These are phyloP conservation scores for Aspergillus sp. DNA, from an alignment of 2,329 filamentous ascomycete species.

Conservation along the genomic window DNA sequence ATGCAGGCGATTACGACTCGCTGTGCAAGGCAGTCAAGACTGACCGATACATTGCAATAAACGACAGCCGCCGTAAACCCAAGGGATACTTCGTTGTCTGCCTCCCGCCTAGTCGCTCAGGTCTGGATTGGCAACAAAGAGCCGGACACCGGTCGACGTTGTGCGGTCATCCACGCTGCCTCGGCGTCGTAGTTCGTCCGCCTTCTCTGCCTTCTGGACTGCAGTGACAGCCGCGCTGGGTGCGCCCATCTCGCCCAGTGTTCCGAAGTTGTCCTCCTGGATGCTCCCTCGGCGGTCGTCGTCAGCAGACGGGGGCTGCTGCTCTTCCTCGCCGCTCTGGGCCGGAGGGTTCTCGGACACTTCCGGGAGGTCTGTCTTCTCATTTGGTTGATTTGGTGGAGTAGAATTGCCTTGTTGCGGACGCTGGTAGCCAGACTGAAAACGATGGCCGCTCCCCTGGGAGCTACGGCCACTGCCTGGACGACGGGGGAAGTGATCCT, in stretches of 20 bases:
- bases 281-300: slow-evolving; percentile 23
- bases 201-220: slow-evolving; percentile 30
- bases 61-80: no score
- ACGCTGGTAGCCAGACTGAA: slow-evolving; percentile 37
- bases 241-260: slow-evolving; percentile 42
- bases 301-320: slow-evolving; percentile 16
- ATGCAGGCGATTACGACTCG: no score
- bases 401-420: slow-evolving; percentile 42
- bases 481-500: slow-evolving; percentile 40
- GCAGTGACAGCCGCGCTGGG: slow-evolving; percentile 32
- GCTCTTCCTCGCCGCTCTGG: slow-evolving; percentile 18
- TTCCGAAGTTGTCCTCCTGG: slow-evolving; percentile 46
- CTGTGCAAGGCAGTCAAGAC: background rate
- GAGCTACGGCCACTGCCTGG: slow-evolving; percentile 52
- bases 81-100: no score
- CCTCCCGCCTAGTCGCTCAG: slow-evolving; percentile 32
- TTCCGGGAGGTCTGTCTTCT: slow-evolving; percentile 33
- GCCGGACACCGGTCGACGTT: slow-evolving; percentile 35
- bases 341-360: slow-evolving; percentile 31
- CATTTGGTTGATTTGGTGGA: slow-evolving; percentile 43
- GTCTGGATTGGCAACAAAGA: slow-evolving; percentile 42
- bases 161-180: slow-evolving; percentile 42
- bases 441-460: slow-evolving; percentile 38
- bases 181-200: slow-evolving; percentile 37
- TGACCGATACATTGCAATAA: background rate